Conservation (phyloP, 2,329 filamentous ascomycete species). For the Hymenoscyphus infarciens region DNA sequence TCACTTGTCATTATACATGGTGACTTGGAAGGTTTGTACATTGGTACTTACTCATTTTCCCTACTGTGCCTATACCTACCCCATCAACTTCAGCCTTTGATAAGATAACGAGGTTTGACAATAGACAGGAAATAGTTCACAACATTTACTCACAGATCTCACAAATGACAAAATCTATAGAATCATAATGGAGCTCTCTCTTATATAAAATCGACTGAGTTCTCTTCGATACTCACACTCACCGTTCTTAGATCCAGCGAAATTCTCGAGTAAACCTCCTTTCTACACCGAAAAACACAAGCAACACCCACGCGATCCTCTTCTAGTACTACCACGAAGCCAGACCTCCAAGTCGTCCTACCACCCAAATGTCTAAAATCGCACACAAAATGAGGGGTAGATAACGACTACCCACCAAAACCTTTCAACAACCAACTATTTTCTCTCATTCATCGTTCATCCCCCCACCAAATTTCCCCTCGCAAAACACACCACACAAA, state of each 20-base stretch:
- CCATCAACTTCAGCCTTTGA: background rate
- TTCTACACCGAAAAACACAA: background rate
- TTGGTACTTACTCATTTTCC: background rate
- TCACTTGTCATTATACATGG: background rate
- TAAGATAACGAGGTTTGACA: no score
- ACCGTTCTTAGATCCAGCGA: no score
- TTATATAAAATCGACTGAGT: background rate
- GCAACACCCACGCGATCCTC: background rate
- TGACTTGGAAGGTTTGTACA: background rate
- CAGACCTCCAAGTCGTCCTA: background rate
- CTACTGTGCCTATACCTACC: background rate
- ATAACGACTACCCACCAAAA: background rate
- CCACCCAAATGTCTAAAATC: background rate
- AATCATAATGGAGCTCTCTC: background rate
- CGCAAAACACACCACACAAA: no score
- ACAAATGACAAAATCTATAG: background rate
- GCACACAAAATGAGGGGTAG: background rate
- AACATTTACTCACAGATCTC: background rate
- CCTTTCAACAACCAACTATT: no score
- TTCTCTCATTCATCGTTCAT: no score
- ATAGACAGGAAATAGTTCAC: no score
- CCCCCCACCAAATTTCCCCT: no score
- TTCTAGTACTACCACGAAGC: background rate
- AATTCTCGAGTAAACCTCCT: background rate
- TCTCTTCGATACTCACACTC: background rate